Conservation (phyloP, 1,139 yeast species). For the Pichia sp. region DNA sequence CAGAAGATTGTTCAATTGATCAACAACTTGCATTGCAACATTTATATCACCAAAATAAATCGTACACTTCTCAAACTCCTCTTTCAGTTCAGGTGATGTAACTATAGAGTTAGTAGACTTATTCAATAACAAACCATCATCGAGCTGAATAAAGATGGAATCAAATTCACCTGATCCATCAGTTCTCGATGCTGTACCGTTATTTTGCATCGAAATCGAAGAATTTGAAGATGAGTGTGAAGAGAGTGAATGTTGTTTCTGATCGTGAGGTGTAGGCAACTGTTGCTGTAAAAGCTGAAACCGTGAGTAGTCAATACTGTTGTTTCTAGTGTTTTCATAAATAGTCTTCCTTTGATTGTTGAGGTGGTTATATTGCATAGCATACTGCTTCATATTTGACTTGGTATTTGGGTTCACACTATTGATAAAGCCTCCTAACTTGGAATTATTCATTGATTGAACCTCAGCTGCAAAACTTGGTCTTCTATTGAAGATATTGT, state of each 20-base stretch:
- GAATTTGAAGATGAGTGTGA: conserved; percentile 1
- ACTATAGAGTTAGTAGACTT: conserved; percentile 39
- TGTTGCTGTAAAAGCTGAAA: background rate
- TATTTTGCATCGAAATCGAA: background rate
- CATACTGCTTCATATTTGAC: conserved; percentile 2
- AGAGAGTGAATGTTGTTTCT: background rate
- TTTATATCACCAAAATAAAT: conserved; percentile 40
- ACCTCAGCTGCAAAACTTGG: conserved; percentile 62
- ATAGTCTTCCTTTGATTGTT: conserved; percentile 8
- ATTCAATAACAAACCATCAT: conserved; percentile 49
- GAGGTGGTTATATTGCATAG: conserved; percentile 4
- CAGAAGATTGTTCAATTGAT: conserved; percentile 29
- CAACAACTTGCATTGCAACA: conserved; percentile 29
- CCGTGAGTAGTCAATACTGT: conserved; percentile 17
- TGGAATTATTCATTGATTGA: conserved; percentile 18
- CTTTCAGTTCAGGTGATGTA: conserved; percentile 44
- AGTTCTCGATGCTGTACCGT: background rate
- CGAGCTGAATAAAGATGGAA: conserved; percentile 32
- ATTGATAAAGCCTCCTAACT: background rate
- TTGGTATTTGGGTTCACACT: background rate
- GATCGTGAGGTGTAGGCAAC: background rate
- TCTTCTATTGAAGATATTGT: conserved; percentile 53
- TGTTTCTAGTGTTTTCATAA: conserved; percentile 14
- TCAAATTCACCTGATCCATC: conserved; percentile 8
- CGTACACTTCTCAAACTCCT: conserved; percentile 36